phyloP scores from a whole-genome alignment of 139 green algal species.

The Chlamydomonas sp. region DNA sequence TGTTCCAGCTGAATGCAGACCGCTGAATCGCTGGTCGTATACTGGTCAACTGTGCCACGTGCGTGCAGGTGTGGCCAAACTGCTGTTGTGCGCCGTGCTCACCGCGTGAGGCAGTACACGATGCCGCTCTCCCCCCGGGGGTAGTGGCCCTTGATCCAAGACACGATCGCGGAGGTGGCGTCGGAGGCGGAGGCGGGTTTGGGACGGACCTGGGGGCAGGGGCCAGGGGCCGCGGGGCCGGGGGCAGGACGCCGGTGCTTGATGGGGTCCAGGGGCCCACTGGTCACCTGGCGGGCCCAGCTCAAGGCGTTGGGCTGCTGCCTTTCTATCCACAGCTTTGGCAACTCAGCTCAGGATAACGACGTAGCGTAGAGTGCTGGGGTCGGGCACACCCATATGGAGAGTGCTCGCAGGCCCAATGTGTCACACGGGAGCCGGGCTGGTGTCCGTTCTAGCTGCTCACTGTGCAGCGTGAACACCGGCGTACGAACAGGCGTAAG shows the following conservation, averaged over 20 bases:
- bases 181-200: constrained; percentile 3
- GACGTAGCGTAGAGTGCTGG: too few species aligned
- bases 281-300: too few species aligned
- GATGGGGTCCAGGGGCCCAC: neutral
- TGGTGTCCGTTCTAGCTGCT: too few species aligned
- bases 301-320: too few species aligned
- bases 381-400: too few species aligned
- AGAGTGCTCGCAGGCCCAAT: too few species aligned
- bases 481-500: neutral
- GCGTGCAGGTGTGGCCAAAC: constrained; percentile 13
- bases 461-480: neutral
- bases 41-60: too few species aligned
- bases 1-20: neutral
- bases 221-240: neutral
- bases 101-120: constrained; percentile 90
- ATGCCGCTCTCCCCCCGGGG: constrained; percentile 73
- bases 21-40: neutral
- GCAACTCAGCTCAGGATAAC: too few species aligned
- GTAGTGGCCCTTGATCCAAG: constrained; percentile 63
- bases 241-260: neutral
- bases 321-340: too few species aligned
- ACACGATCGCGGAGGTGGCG: constrained; percentile 48
- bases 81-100: constrained; percentile 42
- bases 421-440: too few species aligned
- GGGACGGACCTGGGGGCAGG: constrained; percentile 41